These are phyloP conservation scores for Eragrostis tef DNA, from an alignment of 202 grass and related monocot genomes.

Conservation along the genomic window DNA sequence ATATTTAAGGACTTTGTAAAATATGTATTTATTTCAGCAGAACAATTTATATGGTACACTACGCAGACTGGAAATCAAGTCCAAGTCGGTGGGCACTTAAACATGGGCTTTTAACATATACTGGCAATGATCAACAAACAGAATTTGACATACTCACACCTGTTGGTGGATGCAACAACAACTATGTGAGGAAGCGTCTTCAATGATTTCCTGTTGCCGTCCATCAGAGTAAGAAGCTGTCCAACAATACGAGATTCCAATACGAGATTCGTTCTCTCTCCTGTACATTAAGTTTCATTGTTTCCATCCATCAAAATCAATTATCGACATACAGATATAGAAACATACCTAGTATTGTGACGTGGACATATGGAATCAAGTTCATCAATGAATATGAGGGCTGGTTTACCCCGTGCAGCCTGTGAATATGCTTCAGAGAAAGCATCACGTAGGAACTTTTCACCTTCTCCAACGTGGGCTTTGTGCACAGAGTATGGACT, in stretches of 20 bases:
- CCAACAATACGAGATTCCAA: conserved; percentile 85
- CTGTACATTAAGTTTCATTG: conserved; percentile 42
- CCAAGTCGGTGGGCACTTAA: not conserved
- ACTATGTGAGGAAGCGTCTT: conserved; percentile 67
- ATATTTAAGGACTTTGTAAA: not conserved
- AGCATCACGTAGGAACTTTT: conserved; percentile 77
- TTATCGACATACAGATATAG: not conserved
- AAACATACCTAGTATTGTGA: conserved; percentile 56
- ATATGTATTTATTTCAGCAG: not conserved
- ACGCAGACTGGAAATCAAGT: not conserved
- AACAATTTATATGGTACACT: not conserved
- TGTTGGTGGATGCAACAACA: conserved; percentile 92
- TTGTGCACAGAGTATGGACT: conserved; percentile 80
- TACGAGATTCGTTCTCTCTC: conserved; percentile 73
- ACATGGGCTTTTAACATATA: conserved; percentile 13
- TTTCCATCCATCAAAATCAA: not conserved
- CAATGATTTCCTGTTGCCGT: conserved; percentile 77
- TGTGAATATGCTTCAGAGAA: conserved; percentile 73
- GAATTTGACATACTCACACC: conserved; percentile 50
- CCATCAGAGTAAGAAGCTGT: conserved; percentile 92
- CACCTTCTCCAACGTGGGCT: conserved; percentile 84
- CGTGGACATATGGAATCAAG: conserved; percentile 88
- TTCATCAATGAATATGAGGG: conserved; percentile 90
- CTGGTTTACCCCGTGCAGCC: conserved; percentile 72
- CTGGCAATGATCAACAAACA: not conserved